A percentile compares a stretch with the other conserved stretches of the same genome.
Conservation (phyloP, 805 yeast species). For the Ogataea dorogensis region DNA sequence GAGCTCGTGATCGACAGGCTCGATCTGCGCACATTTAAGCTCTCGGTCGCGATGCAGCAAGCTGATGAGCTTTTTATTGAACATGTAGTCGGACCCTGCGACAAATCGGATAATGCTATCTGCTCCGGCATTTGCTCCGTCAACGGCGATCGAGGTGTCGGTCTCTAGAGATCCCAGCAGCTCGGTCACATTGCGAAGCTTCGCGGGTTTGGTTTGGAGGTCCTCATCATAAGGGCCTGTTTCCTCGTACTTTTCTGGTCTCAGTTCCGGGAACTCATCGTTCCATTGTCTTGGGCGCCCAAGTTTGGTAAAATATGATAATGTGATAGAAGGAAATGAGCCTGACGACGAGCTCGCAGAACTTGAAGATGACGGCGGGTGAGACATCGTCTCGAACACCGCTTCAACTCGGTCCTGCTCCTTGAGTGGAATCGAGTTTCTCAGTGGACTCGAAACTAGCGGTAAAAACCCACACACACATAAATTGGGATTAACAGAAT, state of each 20-base stretch:
- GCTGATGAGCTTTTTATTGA: constrained; percentile 17
- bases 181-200: constrained; percentile 1
- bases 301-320: constrained; percentile 18
- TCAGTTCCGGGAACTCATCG: background rate
- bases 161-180: constrained; percentile 2
- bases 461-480: constrained; percentile 23
- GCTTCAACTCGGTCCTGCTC: background rate
- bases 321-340: constrained; percentile 19
- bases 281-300: constrained; percentile 13
- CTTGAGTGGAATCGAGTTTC: constrained; percentile 5
- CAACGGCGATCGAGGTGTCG: constrained; percentile 7
- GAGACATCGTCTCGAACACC: constrained; percentile 2
- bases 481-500: constrained; percentile 15
- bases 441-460: constrained; percentile 23
- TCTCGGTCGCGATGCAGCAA: constrained; percentile 13
- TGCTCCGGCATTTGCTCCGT: constrained; percentile 5
- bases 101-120: constrained; percentile 14
- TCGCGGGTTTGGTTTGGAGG: background rate
- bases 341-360: constrained; percentile 18
- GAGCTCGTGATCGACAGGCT: constrained; percentile 2
- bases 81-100: constrained; percentile 19
- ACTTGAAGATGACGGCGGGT: constrained; percentile 15
- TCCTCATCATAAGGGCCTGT: background rate
- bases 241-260: background rate
- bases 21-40: background rate